Evolutionary conservation across 805 yeast species (phyloP).

Genomic region (Candida loeiensis): DNA sequence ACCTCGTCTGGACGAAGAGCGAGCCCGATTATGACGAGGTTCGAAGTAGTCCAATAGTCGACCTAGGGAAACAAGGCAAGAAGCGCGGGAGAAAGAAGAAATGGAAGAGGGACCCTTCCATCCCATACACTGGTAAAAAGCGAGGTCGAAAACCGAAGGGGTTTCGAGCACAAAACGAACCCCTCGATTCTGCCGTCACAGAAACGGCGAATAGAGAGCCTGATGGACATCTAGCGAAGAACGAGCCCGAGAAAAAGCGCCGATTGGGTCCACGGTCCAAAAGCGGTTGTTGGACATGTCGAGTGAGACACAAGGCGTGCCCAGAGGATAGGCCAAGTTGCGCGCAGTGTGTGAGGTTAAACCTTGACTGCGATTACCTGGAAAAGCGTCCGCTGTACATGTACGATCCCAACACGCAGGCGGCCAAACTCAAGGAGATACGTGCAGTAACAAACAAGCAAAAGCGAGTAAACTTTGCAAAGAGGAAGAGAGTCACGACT

Average conservation of each 20-base stretch:
- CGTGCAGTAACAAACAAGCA: constrained; percentile 39
- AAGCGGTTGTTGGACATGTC: constrained; percentile 77
- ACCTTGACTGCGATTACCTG: constrained; percentile 55
- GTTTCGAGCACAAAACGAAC: neutral
- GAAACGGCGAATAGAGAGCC: too few species aligned
- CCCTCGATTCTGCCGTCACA: too few species aligned
- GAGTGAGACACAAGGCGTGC: constrained; percentile 70
- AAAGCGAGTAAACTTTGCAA: constrained; percentile 15
- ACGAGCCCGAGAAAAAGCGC: constrained; percentile 13
- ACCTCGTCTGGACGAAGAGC: too few species aligned
- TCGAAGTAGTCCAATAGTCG: too few species aligned
- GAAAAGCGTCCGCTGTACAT: constrained; percentile 53
- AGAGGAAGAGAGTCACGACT: constrained; percentile 7
- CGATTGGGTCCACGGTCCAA: constrained; percentile 39
- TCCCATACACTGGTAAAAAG: constrained; percentile 6
- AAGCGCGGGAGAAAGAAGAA: neutral
- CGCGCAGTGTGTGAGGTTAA: constrained; percentile 52
- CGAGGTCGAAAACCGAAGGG: constrained; percentile 7
- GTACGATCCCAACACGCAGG: constrained; percentile 38
- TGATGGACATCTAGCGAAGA: too few species aligned
- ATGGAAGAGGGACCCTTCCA: neutral
- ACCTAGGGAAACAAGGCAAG: neutral
- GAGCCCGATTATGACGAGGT: too few species aligned
- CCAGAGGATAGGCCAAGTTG: constrained; percentile 64
- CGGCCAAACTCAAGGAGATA: constrained; percentile 48